These are phyloP conservation scores for Hamigera avellanea DNA, from an alignment of 495 filamentous ascomycete species.

Conservation along the genomic window DNA sequence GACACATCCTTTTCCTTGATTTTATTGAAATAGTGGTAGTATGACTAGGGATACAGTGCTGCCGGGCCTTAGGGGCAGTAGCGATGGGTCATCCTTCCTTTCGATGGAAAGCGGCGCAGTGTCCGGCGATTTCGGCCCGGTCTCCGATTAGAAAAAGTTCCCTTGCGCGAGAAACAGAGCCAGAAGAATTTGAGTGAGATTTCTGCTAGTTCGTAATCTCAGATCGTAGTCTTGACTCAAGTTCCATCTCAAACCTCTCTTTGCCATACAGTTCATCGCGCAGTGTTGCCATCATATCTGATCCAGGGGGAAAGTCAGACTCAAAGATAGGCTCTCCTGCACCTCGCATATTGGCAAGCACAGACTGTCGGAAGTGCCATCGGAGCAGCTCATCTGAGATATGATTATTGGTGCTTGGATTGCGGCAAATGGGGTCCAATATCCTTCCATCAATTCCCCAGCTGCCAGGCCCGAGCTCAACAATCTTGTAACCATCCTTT, in stretches of 20 bases:
- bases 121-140: too few species aligned
- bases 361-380: constrained; percentile 20
- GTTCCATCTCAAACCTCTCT: background rate
- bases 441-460: constrained; percentile 12
- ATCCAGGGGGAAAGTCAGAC: constrained; percentile 17
- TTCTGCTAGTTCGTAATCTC: too few species aligned
- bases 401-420: constrained; percentile 11
- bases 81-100: too few species aligned
- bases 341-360: constrained; percentile 18
- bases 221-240: background rate
- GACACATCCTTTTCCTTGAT: too few species aligned
- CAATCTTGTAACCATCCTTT: constrained; percentile 17
- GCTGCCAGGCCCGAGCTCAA: constrained; percentile 9
- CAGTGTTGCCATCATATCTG: constrained; percentile 10
- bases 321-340: constrained; percentile 20
- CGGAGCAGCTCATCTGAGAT: constrained; percentile 14
- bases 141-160: too few species aligned
- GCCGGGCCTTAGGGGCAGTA: too few species aligned
- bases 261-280: background rate
- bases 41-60: too few species aligned
- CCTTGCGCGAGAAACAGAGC: too few species aligned
- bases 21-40: too few species aligned
- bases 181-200: too few species aligned
- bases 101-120: too few species aligned
- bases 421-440: constrained; percentile 10